Evolutionary conservation across 1,284 basidiomycete genomes (phyloP), one percentile per base, ranked within the genome.

Genomic region (Vanrija humicola): DNA sequence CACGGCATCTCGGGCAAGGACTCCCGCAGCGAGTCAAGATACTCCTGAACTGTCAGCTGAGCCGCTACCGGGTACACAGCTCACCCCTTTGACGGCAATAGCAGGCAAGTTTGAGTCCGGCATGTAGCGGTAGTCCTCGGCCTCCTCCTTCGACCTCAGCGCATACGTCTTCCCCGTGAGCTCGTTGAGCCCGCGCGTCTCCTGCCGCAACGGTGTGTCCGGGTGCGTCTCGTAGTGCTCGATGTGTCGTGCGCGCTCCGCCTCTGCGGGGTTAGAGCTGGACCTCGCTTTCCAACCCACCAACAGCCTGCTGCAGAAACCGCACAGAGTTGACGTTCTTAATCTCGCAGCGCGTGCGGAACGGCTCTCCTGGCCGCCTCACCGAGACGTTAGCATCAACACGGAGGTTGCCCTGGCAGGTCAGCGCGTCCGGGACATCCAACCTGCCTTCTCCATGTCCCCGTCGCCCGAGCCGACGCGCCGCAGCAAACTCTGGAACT

Each of bases 361-460:
- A 84, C 1, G 83, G 79, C 23, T 82, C 78, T 12, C 86, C 86
- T 26, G 77, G 69, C 43, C 81, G 80, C 64, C 89, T 87, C 1
- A 96, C 83, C 2, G 94, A 98, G 1, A 99, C 88, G 68, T 98
- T 99, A 38, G 94, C 90, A 70, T 99, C 95, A 64, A 94, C 95
- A 34, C 95, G 83, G 34, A 98, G 79, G 9, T 91, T 95, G 1
- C 93, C 93, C 91, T 95, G 40, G 7, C 15, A 40, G 19, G 26
- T 56, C 23, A 54, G 53, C 14, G 15, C 3, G 14, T 21, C 18
- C 16, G 3, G 15, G 6, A 18, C 3, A 16, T 1, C 4, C 2
- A 23, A 62, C 74, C 9, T 43, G 90, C 93, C 74, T 93, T 86
- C 66, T 99, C 95, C 96, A 98, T 98, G 70, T 96, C 96, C 0